Evolutionary conservation across 2,329 filamentous ascomycete species (phyloP), one percentile per base, ranked within the genome.

Genomic region (Paraphaeosphaeria minitans): DNA sequence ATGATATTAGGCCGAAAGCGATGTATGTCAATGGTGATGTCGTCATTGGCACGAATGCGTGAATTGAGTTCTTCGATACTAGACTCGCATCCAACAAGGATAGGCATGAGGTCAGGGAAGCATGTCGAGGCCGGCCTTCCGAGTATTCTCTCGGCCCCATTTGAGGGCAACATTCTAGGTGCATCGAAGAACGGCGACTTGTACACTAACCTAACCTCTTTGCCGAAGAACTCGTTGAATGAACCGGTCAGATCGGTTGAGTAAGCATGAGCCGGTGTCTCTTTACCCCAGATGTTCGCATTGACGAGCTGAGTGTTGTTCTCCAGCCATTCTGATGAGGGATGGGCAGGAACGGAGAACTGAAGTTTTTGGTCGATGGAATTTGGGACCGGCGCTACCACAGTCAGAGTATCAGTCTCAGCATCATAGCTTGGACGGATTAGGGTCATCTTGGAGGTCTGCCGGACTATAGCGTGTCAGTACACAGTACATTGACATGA

Each of bases 1-100:
- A 89, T 79, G 56, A 89, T 85, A 69, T 89, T 89, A 1, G 87
- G 85, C 19, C 87, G 77, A 70, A 89, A 89, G 2, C 86, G 81
- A 2, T 62, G 53, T 0, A 74, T 67, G 69, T 88, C 86, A 57
- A 88, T 83, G 0, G 79, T 83, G 35, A 87, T 81, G n/a, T 79
- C 75, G 4, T 81, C 77, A 13, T 66, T 65, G 0, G 58, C 62
- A 27, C 80, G 76, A 24, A 89, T 75, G 14, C 86, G 80, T 3
- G 66, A 59, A 68, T 89, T 89, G 27, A 89, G 78, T 65, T 89
- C 87, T 7, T 74, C 72, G 29, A 89, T 79, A 10, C 83, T 86
- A 24, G 80, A 78, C 66, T 86, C 81, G 14, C 80, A 84, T 9
- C 82, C 84, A 41, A 89, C 80, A 51, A 84, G 78, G 7, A 87